A percentile compares a stretch with the other conserved stretches of the same genome.
Conservation (phyloP, 768 basidiomycete species). For the Heimioporus sp. region DNA sequence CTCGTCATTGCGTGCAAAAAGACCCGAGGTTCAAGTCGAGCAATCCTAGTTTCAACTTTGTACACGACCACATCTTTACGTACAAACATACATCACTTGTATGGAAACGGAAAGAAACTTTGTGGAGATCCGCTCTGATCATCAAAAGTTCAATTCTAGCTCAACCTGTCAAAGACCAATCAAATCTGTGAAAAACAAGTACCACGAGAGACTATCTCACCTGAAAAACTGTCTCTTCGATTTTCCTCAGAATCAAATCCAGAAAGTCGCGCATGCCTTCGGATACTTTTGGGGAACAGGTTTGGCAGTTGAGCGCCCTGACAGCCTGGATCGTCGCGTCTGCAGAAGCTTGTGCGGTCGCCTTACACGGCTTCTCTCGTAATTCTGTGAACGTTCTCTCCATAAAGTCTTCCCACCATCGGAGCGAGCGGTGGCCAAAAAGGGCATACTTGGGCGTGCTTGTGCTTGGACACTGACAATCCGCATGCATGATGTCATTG, state of each 20-base stretch:
- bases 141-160: no score
- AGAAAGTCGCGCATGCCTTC: conserved; percentile 14
- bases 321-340: not conserved
- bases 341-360: not conserved
- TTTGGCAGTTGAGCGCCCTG: not conserved
- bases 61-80: no score
- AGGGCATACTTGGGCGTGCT: not conserved
- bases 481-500: not conserved
- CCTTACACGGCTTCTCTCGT: conserved; percentile 17
- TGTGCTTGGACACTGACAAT: conserved; percentile 1
- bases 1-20: no score
- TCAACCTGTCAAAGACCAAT: no score
- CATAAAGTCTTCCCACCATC: conserved; percentile 27
- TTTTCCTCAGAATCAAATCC: conserved; percentile 1
- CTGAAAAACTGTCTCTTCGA: conserved; percentile 8
- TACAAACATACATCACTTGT: no score
- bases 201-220: conserved; percentile 2
- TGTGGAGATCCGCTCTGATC: no score
- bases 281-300: not conserved
- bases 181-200: no score
- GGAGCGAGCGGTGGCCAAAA: not conserved
- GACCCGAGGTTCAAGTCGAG: no score
- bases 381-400: conserved; percentile 3
- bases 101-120: no score
- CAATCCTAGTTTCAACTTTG: no score